A percentile compares a stretch with the other conserved stretches of the same genome.
Evolutionary conservation across 805 yeast species (phyloP).

Genomic region (Sporopachydermia quercuum): DNA sequence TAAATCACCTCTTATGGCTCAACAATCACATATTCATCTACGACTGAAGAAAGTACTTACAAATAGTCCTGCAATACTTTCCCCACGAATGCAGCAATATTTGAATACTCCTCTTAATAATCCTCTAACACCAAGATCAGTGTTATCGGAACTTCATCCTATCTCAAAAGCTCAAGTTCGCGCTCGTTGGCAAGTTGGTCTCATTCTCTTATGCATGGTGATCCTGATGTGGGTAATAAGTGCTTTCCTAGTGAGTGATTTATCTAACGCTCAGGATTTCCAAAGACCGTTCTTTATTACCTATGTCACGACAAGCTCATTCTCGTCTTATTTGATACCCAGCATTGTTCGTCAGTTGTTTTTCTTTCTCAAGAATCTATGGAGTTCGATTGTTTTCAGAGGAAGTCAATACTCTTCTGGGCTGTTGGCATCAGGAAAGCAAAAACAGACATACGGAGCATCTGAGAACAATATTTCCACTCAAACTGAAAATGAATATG

Average conservation of each 20-base stretch:
- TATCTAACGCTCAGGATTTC: slow-evolving; percentile 55
- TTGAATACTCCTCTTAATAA: background rate
- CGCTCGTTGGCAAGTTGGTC: slow-evolving; percentile 1
- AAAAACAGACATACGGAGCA: slow-evolving; percentile 5
- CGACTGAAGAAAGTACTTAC: background rate
- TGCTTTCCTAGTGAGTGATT: slow-evolving; percentile 12
- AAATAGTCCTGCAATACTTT: background rate
- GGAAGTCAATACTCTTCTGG: background rate
- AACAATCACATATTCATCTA: too few species aligned
- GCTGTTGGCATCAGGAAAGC: background rate
- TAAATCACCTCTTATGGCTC: too few species aligned
- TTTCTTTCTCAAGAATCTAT: background rate
- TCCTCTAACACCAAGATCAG: background rate
- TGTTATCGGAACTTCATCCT: background rate
- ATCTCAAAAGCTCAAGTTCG: background rate
- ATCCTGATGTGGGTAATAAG: slow-evolving; percentile 12
- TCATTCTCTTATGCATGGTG: slow-evolving; percentile 8
- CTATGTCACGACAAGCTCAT: slow-evolving; percentile 78
- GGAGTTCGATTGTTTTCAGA: slow-evolving; percentile 1
- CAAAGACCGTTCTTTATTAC: slow-evolving; percentile 88
- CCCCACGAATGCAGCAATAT: background rate
- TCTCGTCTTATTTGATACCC: slow-evolving; percentile 66
- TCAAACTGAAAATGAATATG: background rate
- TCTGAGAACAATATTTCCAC: too few species aligned
- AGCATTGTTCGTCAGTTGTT: slow-evolving; percentile 18